Conservation (phyloP, 805 yeast genomes). For the Starmerella bombi region DNA sequence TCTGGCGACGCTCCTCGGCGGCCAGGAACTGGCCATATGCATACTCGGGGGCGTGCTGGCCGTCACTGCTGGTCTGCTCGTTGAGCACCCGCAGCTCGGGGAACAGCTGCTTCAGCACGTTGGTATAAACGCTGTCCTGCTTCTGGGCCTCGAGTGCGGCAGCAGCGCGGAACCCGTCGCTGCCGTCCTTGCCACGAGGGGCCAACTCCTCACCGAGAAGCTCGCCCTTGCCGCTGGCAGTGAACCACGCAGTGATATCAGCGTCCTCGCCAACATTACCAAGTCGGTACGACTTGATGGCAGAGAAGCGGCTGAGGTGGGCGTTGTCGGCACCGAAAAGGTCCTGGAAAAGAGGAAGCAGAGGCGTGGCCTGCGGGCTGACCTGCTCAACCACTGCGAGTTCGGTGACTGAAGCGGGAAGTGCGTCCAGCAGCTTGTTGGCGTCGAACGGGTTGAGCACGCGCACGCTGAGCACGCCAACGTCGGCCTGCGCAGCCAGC, state of each 20-base stretch:
- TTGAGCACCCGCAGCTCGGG: constrained; percentile 47
- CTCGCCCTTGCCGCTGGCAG: constrained; percentile 2
- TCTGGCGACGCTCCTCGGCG: constrained; percentile 38
- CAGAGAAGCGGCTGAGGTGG: constrained; percentile 16
- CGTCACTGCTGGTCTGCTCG: constrained; percentile 33
- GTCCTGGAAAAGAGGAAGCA: constrained; percentile 65
- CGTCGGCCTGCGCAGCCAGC: constrained; percentile 26
- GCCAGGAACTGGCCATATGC: constrained; percentile 70
- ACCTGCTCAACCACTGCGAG: constrained; percentile 61
- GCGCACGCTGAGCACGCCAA: constrained; percentile 44
- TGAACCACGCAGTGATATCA: constrained; percentile 27
- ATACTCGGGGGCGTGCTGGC: constrained; percentile 55
- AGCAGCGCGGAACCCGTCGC: constrained; percentile 13
- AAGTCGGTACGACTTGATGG: constrained; percentile 46
- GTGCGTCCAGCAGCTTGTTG: constrained; percentile 33
- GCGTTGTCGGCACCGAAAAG: constrained; percentile 43
- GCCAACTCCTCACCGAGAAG: constrained; percentile 9
- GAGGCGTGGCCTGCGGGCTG: constrained; percentile 31
- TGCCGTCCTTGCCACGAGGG: neutral
- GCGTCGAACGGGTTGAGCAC: constrained; percentile 64
- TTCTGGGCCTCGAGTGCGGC: constrained; percentile 31
- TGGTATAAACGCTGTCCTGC: constrained; percentile 64
- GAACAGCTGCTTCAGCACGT: constrained; percentile 59
- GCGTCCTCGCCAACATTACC: constrained; percentile 33
- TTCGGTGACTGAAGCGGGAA: constrained; percentile 44